Evolutionary conservation across 2,329 filamentous ascomycete species (phyloP).

Genomic region (Pseudogymnoascus sp.): DNA sequence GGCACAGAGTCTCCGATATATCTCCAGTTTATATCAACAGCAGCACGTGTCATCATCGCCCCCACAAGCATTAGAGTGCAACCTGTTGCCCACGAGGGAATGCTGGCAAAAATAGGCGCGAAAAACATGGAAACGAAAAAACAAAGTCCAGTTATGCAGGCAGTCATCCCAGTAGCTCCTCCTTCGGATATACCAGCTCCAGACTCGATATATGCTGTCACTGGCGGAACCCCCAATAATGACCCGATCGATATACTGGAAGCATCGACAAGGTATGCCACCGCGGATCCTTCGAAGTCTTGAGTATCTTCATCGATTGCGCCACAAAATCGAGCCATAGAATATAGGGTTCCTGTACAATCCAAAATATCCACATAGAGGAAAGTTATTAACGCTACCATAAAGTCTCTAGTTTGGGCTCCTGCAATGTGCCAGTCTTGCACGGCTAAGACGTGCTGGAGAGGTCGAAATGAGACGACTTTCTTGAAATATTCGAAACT

Average conservation of each 20-base stretch:
- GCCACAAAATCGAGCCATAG: slow-evolving; percentile 78
- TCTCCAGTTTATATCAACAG: slow-evolving; percentile 79
- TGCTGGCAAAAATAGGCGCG: slow-evolving; percentile 81
- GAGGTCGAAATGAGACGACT: slow-evolving; percentile 75
- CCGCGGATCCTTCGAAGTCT: slow-evolving; percentile 77
- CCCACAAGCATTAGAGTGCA: slow-evolving; percentile 80
- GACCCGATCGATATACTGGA: slow-evolving; percentile 71
- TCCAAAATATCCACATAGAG: slow-evolving; percentile 87
- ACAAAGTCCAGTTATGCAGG: slow-evolving; percentile 68
- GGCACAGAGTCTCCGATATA: slow-evolving; percentile 79
- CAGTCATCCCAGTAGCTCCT: slow-evolving; percentile 75
- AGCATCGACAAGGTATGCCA: slow-evolving; percentile 79
- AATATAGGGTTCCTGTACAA: slow-evolving; percentile 77
- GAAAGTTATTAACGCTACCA: slow-evolving; percentile 77
- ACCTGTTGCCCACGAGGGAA: slow-evolving; percentile 82
- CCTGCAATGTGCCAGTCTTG: slow-evolving; percentile 59
- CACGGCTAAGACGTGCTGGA: slow-evolving; percentile 57
- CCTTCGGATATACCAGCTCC: slow-evolving; percentile 85
- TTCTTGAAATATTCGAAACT: slow-evolving; percentile 81
- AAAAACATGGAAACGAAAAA: slow-evolving; percentile 88
- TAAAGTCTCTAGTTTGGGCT: slow-evolving; percentile 61
- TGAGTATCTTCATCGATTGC: slow-evolving; percentile 74
- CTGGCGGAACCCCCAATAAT: slow-evolving; percentile 67
- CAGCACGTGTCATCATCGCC: slow-evolving; percentile 71
- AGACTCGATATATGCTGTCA: slow-evolving; percentile 83